Conservation (phyloP, 2,329 filamentous ascomycete species). For the Fusarium mundagurra region DNA sequence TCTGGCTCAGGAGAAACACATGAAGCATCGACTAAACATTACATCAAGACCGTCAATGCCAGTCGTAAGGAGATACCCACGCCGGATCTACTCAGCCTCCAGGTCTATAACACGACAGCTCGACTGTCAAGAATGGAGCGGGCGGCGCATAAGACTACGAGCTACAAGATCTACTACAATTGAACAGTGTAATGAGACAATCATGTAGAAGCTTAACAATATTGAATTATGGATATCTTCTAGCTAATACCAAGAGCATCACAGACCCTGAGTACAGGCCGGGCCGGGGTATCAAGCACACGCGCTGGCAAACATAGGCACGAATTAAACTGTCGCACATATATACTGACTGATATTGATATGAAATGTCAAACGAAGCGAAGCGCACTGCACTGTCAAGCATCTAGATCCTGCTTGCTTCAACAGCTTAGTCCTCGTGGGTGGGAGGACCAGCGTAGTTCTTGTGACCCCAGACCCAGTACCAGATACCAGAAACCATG, state of each 20-base stretch:
- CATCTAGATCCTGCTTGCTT: constrained; percentile 6
- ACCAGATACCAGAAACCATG: constrained; percentile 11
- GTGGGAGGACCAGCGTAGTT: constrained; percentile 41
- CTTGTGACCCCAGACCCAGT: constrained; percentile 21
- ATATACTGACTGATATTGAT: constrained; percentile 15
- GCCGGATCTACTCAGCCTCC: not conserved
- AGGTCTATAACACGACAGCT: fast-evolving
- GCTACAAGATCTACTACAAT: not conserved
- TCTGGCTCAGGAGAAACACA: too few species aligned
- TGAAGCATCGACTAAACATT: too few species aligned
- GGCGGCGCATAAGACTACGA: not conserved
- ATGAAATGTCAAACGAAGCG: constrained; percentile 13
- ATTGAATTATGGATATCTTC: constrained; percentile 18
- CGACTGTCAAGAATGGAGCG: not conserved
- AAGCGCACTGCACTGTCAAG: constrained; percentile 27
- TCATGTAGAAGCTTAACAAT: not conserved
- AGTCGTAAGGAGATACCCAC: not conserved
- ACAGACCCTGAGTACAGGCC: not conserved
- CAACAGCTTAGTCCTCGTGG: constrained; percentile 46
- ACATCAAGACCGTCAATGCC: fast-evolving
- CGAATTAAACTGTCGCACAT: constrained; percentile 8
- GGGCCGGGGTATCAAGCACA: constrained; percentile 26
- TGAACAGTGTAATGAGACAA: too few species aligned
- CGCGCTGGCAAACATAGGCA: constrained; percentile 1
- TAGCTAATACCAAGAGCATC: constrained; percentile 1